These are phyloP conservation scores for Entophlyctis helioformis DNA, from an alignment of 192 early-diverging fungal species.

Conservation along the genomic window DNA sequence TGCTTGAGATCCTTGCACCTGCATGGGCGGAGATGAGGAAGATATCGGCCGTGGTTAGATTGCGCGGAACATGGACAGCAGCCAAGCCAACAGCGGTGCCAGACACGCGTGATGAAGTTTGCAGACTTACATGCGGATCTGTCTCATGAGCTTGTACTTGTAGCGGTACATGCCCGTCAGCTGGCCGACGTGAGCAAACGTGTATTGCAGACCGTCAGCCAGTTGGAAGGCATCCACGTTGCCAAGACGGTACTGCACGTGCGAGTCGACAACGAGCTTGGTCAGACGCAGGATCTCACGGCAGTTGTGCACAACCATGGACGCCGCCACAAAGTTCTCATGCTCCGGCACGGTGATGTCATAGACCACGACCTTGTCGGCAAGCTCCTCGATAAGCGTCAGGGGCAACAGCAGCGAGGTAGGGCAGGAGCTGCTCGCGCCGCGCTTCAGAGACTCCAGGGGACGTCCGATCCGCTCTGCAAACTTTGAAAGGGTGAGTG, in stretches of 20 bases:
- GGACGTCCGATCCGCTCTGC: too few species aligned
- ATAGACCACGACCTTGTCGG: slow-evolving; percentile 16
- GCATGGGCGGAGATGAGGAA: too few species aligned
- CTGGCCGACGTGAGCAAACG: slow-evolving; percentile 97
- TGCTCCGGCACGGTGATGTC: slow-evolving; percentile 31
- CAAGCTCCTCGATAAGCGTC: background rate
- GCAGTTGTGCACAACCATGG: too few species aligned
- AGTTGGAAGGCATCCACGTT: slow-evolving; percentile 99
- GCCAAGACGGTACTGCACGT: slow-evolving; percentile 95
- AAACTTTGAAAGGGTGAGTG: too few species aligned
- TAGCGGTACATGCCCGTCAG: slow-evolving; percentile 99
- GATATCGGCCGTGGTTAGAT: too few species aligned
- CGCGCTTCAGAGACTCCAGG: too few species aligned
- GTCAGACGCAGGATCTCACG: slow-evolving; percentile 94
- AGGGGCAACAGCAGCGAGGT: too few species aligned
- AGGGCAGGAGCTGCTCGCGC: too few species aligned
- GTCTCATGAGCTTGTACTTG: slow-evolving; percentile 95
- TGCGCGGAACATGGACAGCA: too few species aligned
- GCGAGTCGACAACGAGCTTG: slow-evolving; percentile 93
- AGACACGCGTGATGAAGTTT: too few species aligned
- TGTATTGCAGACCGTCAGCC: slow-evolving; percentile 97
- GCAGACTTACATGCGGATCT: slow-evolving; percentile 81
- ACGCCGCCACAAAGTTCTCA: slow-evolving; percentile 40
- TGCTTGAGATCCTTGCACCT: slow-evolving; percentile 90
- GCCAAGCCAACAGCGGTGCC: too few species aligned